phyloP scores from a whole-genome alignment of 257 asterid species.

The Primulina eburnea region DNA sequence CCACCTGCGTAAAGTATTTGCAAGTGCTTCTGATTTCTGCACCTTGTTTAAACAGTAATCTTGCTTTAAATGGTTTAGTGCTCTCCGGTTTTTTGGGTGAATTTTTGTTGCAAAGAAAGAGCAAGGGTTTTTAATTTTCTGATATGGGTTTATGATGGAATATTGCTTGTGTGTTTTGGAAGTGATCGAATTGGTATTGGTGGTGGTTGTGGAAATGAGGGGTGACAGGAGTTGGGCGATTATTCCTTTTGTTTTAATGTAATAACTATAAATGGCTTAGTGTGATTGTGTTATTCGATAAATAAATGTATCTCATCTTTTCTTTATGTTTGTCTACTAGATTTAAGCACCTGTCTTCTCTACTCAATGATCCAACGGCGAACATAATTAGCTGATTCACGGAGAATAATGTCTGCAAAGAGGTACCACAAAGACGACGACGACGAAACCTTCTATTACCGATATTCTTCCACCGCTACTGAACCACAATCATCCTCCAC shows the following conservation, averaged over 20 bases:
- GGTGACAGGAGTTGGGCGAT: no score
- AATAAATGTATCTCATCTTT: no score
- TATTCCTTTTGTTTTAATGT: no score
- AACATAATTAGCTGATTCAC: background rate
- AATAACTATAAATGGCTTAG: no score
- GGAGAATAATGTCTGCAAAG: conserved; percentile 42
- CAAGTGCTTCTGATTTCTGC: conserved; percentile 19
- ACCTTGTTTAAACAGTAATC: background rate
- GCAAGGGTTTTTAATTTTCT: background rate
- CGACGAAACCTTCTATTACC: conserved; percentile 71
- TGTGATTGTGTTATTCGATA: no score
- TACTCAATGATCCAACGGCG: background rate
- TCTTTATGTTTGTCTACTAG: no score
- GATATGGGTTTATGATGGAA: background rate
- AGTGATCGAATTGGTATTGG: no score
- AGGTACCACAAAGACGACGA: conserved; percentile 46
- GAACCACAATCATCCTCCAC: conserved; percentile 35
- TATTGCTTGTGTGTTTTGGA: no score
- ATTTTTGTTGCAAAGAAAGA: background rate
- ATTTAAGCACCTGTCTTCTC: background rate
- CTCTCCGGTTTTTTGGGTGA: background rate
- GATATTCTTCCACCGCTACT: conserved; percentile 59
- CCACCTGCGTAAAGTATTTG: background rate
- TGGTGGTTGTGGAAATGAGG: no score
- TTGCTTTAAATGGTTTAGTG: background rate